Percentiles rank a stretch among this genome's conserved stretches.
phyloP scores from a whole-genome alignment of 2,329 filamentous ascomycete genomes.

The Sarocladium oryzae region DNA sequence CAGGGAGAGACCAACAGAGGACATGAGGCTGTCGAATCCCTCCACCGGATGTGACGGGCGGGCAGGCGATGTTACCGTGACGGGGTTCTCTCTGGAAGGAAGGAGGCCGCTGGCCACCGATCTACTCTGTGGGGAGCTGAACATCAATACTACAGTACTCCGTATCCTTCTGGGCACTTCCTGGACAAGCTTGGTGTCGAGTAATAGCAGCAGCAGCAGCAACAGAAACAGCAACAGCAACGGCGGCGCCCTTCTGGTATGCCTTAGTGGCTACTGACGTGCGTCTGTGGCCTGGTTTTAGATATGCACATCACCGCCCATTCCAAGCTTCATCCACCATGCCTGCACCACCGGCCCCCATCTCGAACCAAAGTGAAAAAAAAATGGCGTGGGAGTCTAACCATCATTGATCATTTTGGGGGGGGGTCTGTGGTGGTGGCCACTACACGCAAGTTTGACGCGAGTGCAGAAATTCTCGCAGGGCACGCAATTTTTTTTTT shows the following conservation, averaged over 20 bases:
- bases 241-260: no score
- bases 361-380: background rate
- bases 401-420: no score
- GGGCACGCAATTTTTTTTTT: background rate
- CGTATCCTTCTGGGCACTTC: no score
- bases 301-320: background rate
- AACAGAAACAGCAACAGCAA: background rate
- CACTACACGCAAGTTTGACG: no score
- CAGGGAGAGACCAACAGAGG: background rate
- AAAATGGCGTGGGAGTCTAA: no score
- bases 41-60: background rate
- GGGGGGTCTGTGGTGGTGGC: no score
- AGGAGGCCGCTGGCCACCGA: background rate
- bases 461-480: background rate
- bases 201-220: no score
- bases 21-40: background rate
- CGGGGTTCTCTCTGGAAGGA: background rate
- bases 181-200: no score
- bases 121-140: background rate
- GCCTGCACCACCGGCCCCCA: background rate
- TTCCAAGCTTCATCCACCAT: background rate
- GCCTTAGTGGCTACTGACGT: no score
- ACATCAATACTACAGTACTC: no score
- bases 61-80: conserved; percentile 6
- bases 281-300: background rate